Percentiles rank a stretch among this genome's conserved stretches.
phyloP scores from a whole-genome alignment of 129 eudicot genomes.

The Cynara cardunculus region DNA sequence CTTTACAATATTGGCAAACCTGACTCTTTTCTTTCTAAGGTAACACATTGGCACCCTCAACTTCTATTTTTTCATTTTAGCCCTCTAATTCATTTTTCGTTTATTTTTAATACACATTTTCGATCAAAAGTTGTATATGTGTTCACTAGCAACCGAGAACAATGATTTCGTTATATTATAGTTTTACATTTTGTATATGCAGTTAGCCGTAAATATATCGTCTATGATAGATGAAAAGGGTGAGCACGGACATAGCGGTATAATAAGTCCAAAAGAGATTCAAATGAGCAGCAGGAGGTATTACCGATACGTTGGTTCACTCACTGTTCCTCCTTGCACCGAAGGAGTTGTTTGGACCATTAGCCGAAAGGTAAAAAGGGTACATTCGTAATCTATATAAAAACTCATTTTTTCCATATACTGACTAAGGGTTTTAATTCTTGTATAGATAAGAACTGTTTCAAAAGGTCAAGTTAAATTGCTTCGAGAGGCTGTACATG shows the following conservation, averaged over 20 bases:
- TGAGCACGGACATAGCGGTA: conserved; percentile 28
- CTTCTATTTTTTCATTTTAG: background rate
- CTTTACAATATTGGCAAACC: conserved; percentile 48
- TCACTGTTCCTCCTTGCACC: conserved; percentile 56
- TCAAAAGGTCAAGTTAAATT: conserved; percentile 49
- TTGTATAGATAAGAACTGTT: conserved; percentile 49
- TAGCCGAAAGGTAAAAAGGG: conserved; percentile 27
- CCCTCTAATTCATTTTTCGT: background rate
- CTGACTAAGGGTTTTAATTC: background rate
- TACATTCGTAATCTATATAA: background rate
- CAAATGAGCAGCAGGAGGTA: conserved; percentile 33
- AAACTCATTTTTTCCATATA: background rate
- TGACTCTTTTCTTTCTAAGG: conserved; percentile 44
- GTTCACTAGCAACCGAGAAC: background rate
- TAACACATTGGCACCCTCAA: background rate
- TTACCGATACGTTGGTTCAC: conserved; percentile 55
- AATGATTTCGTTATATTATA: background rate
- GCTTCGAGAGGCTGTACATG: conserved; percentile 67
- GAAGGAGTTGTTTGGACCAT: conserved; percentile 53
- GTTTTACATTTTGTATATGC: background rate
- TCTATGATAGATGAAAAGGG: conserved; percentile 25
- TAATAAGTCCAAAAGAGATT: conserved; percentile 37
- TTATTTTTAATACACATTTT: background rate
- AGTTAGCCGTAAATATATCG: conserved; percentile 38
- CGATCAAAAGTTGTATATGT: background rate